These are phyloP conservation scores for Candida pini DNA, from an alignment of 805 yeast species.

Conservation along the genomic window DNA sequence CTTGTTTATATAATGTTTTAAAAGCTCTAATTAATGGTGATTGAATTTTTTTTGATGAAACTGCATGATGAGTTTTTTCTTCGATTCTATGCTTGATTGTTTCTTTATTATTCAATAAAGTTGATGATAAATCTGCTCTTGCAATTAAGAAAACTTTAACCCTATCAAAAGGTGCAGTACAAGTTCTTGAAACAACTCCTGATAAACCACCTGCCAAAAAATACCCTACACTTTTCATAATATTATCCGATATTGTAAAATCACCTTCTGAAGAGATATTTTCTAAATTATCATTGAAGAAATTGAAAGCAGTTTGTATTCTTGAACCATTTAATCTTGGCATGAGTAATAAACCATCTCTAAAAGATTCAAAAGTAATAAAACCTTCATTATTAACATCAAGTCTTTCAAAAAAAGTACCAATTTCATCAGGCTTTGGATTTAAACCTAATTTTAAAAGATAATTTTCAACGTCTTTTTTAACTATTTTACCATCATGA, in stretches of 20 bases:
- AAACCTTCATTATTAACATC: conserved; percentile 57
- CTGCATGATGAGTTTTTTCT: conserved; percentile 36
- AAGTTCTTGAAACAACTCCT: conserved; percentile 92
- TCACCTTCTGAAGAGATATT: conserved; percentile 91
- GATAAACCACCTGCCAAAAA: conserved; percentile 93
- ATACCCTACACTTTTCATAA: conserved; percentile 79
- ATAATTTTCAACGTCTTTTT: conserved; percentile 63
- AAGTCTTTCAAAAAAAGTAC: conserved; percentile 48
- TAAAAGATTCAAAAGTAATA: conserved; percentile 80
- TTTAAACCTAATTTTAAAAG: conserved; percentile 48
- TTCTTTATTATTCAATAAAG: conserved; percentile 53
- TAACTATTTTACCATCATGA: conserved; percentile 63
- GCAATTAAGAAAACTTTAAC: conserved; percentile 92
- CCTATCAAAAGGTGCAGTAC: conserved; percentile 96
- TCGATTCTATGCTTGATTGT: conserved; percentile 29
- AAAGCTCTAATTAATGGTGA: conserved; percentile 82
- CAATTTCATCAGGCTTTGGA: conserved; percentile 48
- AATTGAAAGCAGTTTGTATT: conserved; percentile 73
- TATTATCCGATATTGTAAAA: conserved; percentile 74
- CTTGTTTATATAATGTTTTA: conserved; percentile 74
- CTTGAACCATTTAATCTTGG: conserved; percentile 77
- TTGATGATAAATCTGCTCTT: conserved; percentile 73
- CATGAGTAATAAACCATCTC: conserved; percentile 74
- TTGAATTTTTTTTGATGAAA: conserved; percentile 41
- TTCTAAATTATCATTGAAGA: conserved; percentile 68